Conservation (phyloP, 2,329 filamentous ascomycete genomes). For the Fusarium longipes region DNA sequence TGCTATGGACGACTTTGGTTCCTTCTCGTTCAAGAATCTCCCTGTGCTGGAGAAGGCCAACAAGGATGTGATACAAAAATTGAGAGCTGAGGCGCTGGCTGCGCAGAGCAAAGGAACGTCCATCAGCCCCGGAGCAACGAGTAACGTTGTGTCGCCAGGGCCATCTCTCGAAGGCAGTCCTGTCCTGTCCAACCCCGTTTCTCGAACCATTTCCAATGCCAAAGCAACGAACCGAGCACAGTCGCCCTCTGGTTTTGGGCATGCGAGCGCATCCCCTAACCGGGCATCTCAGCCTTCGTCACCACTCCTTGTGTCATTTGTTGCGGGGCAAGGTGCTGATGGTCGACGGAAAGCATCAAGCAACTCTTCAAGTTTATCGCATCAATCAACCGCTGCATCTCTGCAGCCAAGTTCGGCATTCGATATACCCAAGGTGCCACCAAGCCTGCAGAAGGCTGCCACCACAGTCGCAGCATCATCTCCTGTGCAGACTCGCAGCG, state of each 20-base stretch:
- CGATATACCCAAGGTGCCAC: conserved; percentile 74
- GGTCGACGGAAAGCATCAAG: conserved; percentile 89
- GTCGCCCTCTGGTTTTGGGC: conserved; percentile 84
- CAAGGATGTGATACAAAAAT: conserved; percentile 97
- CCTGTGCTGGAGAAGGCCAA: conserved; percentile 97
- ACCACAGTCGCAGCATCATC: conserved; percentile 67
- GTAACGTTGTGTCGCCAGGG: conserved; percentile 66
- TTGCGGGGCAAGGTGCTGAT: conserved; percentile 83
- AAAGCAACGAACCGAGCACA: conserved; percentile 82
- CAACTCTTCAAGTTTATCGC: conserved; percentile 84
- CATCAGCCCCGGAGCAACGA: conserved; percentile 57
- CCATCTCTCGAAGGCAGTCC: conserved; percentile 87
- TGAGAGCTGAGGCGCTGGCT: conserved; percentile 89
- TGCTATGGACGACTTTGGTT: conserved; percentile 91
- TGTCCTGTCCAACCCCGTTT: conserved; percentile 80
- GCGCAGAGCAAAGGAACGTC: conserved; percentile 66
- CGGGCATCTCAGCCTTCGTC: conserved; percentile 75
- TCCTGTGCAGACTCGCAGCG: conserved; percentile 66
- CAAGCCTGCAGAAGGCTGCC: conserved; percentile 69
- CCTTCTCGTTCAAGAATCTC: conserved; percentile 96
- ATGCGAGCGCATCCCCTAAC: conserved; percentile 87
- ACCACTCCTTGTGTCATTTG: conserved; percentile 95
- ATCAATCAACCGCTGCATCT: conserved; percentile 70
- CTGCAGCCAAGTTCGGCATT: conserved; percentile 78
- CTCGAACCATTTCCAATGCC: conserved; percentile 84